Conservation (phyloP, 2,329 filamentous ascomycete species). For the Pseudocercospora fijiensis region DNA sequence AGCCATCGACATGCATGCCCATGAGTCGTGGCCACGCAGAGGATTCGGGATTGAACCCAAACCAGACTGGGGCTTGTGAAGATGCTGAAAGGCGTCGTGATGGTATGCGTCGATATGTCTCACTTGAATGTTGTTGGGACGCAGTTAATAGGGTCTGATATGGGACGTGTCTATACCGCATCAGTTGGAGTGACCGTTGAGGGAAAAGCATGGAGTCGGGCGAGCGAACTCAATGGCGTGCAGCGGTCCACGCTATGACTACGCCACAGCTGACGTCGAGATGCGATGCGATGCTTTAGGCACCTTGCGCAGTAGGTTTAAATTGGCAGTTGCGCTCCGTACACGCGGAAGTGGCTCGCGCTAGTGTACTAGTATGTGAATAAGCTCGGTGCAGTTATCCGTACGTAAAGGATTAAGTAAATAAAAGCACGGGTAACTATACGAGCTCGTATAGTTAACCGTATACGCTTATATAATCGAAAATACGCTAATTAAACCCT, state of each 20-base stretch:
- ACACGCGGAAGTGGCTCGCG: too few species aligned
- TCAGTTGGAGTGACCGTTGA: conserved; percentile 1
- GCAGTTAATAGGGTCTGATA: conserved; percentile 6
- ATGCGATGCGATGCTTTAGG: too few species aligned
- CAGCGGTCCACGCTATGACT: conserved; percentile 7
- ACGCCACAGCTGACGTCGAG: conserved; percentile 2
- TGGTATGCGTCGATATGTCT: neutral
- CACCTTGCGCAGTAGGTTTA: too few species aligned
- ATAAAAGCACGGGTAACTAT: too few species aligned
- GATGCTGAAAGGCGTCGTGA: neutral
- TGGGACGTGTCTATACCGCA: neutral
- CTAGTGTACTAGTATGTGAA: too few species aligned
- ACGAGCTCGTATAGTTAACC: too few species aligned
- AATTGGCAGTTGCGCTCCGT: too few species aligned
- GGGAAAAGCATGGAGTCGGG: neutral
- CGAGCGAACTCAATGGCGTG: conserved; percentile 15
- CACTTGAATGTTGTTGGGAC: neutral
- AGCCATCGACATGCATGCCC: conserved; percentile 18
- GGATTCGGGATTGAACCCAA: neutral
- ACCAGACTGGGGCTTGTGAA: neutral
- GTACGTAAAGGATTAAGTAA: too few species aligned
- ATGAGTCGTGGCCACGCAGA: conserved; percentile 13
- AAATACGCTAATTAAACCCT: too few species aligned
- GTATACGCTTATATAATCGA: too few species aligned
- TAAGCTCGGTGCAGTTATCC: too few species aligned